Base-by-base conservation (phyloP, 2,329 filamentous ascomycete species). In the Volutella citrinella region DNA sequence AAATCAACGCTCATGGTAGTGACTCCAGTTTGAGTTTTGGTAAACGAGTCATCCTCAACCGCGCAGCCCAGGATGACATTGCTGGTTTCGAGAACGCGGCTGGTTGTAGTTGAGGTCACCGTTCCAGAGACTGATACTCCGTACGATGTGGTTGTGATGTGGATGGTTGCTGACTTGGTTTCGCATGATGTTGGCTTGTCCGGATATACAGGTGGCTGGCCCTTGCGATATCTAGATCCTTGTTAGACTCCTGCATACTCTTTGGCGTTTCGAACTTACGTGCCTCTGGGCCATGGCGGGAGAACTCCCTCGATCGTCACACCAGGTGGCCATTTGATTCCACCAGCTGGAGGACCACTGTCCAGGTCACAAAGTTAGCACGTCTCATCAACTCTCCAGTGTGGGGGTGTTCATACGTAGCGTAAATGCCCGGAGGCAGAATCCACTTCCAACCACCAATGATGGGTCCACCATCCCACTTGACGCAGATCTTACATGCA, bases 281-380 rank as follows among this genome's bases (percentile, higher is more conserved):
- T 42, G 32, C 38, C 17, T 25, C 26, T 35, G 18, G 38, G 38
- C 38, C 38, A 41, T 16, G 38, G 38, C 5, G 38, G 38, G 16
- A 41, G 38, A 16, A 20, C 34, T 19, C 38, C 38, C 6, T 37
- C 20, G 17, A 41, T 37, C 10, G 15, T 33, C 15, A 41, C 23
- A 5, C 38, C 30, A 11, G 38, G 26, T 4, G 38, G 38, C 18
- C 28, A 31, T 15, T 31, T 24, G n/a, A 31, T 12, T 10, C n/a
- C n/a, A n/a, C 21, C 22, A 19, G 38, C 10, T 10, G 38, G 38
- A 6, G 38, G 38, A 22, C 38, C 38, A 21, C 38, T 41, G 18
- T 29, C 13, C 4, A 19, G n/a, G 20, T 13, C 6, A 10, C 23
- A 28, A 14, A n/a, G 21, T 16, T 10, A 29, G 30, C 10, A 16